Evolutionary conservation across 2,329 filamentous ascomycete species (phyloP), one percentile per base, ranked within the genome.

Genomic region (Orbilia javanica): DNA sequence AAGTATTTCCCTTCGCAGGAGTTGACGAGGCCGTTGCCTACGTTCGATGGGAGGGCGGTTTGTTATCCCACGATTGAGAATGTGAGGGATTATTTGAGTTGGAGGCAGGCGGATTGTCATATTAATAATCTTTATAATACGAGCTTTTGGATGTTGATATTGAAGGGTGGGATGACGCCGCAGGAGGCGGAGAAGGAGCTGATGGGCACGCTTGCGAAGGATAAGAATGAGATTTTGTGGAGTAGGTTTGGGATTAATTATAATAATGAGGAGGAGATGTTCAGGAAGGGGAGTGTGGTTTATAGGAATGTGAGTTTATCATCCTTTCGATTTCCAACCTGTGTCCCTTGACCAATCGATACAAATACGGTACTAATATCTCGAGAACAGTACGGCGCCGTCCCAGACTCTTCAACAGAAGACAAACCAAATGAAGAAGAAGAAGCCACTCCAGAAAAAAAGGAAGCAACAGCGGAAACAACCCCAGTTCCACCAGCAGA

Each of bases 101-200:
- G 96, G 96, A 89, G 96, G 81, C 96, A 99, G 84, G 11, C 39
- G 57, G 10, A 76, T 95, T 93, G 93, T 80, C 96, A 99, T 83
- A 97, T 99, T 82, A 99, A 99, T 84, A 99, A 99, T 82, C 88
- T 99, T 3, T 99, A 97, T 85, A 99, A 99, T 83, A 99, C 96
- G 0, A 93, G 93, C 0, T 98, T 98, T 84, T 99, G 96, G 96
- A 87, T 91, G 0, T 86, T 99, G 82, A 91, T 98, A 22, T 89
- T 93, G 80, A 86, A 89, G 57, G 94, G 93, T 1, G 92, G 91
- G 0, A 88, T 96, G 86, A 90, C 89, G 65, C 88, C 90, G 31
- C 91, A 90, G 63, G 91, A 93, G 74, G 96, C 96, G 0, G 95
- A 98, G 83, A 88, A 91, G 82, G 88, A 89, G 75, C 88, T 99